Percentiles rank a stretch among this genome's conserved stretches.
Evolutionary conservation across 2,329 filamentous ascomycete genomes (phyloP).

Genomic region (Scedosporium apiospermum): DNA sequence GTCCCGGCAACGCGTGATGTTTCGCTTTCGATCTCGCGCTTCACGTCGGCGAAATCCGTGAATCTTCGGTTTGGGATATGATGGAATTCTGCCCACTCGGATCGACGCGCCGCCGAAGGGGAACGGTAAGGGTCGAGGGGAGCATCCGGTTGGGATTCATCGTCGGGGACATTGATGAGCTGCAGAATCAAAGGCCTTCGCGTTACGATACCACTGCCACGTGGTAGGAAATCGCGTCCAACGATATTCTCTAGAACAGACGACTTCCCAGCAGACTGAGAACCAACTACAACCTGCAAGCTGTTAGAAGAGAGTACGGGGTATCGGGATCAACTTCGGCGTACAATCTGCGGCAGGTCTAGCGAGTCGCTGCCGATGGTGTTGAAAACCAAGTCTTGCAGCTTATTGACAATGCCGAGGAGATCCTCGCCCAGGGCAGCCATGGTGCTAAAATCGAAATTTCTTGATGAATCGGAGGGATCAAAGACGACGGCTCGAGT

Average conservation of each 20-base stretch:
- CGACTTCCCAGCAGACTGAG: conserved; percentile 96
- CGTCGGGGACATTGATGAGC: conserved; percentile 89
- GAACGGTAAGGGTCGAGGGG: conserved; percentile 65
- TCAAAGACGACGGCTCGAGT: background rate
- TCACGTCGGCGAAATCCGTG: conserved; percentile 86
- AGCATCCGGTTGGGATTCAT: conserved; percentile 57
- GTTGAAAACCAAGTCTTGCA: conserved; percentile 98
- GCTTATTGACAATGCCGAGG: conserved; percentile 90
- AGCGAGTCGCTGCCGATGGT: conserved; percentile 98
- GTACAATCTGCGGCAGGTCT: conserved; percentile 94
- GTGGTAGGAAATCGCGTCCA: conserved; percentile 90
- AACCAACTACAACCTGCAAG: conserved; percentile 86
- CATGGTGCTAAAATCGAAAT: conserved; percentile 44
- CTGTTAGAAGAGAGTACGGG: conserved; percentile 1
- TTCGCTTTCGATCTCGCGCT: conserved; percentile 94
- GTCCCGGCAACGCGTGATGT: conserved; percentile 83
- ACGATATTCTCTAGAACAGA: conserved; percentile 99
- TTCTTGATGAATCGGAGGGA: background rate
- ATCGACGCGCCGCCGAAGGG: conserved; percentile 56
- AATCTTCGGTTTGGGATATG: conserved; percentile 85
- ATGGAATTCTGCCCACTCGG: conserved; percentile 90
- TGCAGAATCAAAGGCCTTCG: conserved; percentile 90
- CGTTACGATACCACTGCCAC: conserved; percentile 94
- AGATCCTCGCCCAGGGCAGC: conserved; percentile 92
- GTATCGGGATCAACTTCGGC: conserved; percentile 20